Evolutionary conservation across 257 asterid genomes (phyloP).

Genomic region (Echium plantagineum): DNA sequence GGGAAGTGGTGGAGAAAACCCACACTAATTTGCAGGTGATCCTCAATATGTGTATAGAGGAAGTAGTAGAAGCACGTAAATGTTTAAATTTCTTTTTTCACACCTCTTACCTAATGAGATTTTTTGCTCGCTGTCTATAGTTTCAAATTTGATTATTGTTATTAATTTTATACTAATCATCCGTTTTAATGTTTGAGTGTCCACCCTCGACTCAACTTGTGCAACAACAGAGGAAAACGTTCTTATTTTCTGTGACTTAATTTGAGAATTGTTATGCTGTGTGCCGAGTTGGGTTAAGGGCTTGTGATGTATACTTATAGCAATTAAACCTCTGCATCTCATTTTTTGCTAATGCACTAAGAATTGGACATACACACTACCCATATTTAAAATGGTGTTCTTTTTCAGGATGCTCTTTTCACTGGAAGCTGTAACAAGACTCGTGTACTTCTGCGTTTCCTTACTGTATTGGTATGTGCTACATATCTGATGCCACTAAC

Average conservation of each 20-base stretch:
- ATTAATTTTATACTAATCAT: too few species aligned
- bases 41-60: too few species aligned
- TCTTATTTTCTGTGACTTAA: not conserved
- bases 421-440: constrained; percentile 58
- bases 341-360: not conserved
- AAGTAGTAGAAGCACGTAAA: too few species aligned
- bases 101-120: not conserved
- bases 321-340: not conserved
- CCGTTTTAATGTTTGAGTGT: not conserved
- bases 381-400: not conserved
- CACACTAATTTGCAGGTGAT: constrained; percentile 73
- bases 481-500: not conserved
- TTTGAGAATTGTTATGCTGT: not conserved
- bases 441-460: constrained; percentile 78
- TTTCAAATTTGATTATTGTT: too few species aligned
- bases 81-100: not conserved
- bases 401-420: constrained; percentile 63
- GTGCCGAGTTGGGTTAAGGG: not conserved
- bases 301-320: not conserved
- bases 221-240: not conserved
- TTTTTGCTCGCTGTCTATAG: not conserved
- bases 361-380: not conserved
- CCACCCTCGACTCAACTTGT: not conserved
- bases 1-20: constrained; percentile 50
- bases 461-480: constrained; percentile 70